Evolutionary conservation across 78 protist genomes (phyloP).

Genomic region (Dictyostelium firmibasis): DNA sequence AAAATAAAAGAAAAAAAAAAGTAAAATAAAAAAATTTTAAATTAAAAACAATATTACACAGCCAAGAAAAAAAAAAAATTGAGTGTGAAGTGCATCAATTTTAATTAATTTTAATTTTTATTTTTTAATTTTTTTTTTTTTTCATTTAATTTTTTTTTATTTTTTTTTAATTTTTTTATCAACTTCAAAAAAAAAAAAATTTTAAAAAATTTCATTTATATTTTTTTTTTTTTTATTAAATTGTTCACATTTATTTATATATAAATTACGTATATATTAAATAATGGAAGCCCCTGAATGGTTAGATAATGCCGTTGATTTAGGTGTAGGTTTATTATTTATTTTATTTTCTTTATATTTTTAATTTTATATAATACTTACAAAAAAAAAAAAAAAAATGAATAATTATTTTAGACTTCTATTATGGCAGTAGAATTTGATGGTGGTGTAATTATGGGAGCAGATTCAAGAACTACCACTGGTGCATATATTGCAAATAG

Average conservation of each 20-base stretch:
- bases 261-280: no score
- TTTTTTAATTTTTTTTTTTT: not conserved
- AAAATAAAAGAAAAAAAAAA: not conserved
- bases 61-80: not conserved
- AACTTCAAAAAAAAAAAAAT: not conserved
- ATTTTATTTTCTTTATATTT: not conserved
- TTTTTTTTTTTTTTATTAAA: not conserved
- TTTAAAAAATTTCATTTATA: no score
- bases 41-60: no score
- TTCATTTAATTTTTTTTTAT: no score
- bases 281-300: constrained; percentile 76
- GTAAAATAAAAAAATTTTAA: not conserved
- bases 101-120: not conserved
- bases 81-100: not conserved
- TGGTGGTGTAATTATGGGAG: constrained; percentile 98
- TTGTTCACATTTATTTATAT: not conserved
- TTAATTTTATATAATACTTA: not conserved
- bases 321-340: constrained; percentile 39
- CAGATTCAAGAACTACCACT: constrained; percentile 97
- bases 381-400: no score
- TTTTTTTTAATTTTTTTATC: not conserved
- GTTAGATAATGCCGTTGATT: constrained; percentile 66
- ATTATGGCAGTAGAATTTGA: constrained; percentile 96
- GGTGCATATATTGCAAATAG: constrained; percentile 96
- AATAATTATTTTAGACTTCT: constrained; percentile 88